Base-by-base conservation (phyloP, 2,329 filamentous ascomycete species). In the Xylariaceae sp. region DNA sequence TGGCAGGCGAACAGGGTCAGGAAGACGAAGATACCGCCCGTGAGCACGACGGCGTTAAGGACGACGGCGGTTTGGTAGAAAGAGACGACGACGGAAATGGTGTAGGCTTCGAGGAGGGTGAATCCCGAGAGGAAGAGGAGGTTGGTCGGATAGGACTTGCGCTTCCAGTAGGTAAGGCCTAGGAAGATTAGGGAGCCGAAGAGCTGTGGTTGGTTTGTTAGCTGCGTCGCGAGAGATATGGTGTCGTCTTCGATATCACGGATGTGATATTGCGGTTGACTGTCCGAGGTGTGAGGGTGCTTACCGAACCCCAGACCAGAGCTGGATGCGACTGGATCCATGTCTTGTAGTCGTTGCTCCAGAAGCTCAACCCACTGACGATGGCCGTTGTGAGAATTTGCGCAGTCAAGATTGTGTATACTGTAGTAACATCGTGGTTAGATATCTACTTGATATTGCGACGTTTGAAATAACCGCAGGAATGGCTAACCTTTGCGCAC, bases 371-470 rank as follows among this genome's bases (percentile, higher is more conserved):
- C 62, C 87, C 84, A 77, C 89, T 92, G 66, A 97, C 81, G 63
- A 83, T 82, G 44, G 88, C 88, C 6, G 94, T 99, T 59, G 88
- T 85, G 71, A 97, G 80, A 56, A 99, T 86, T 75, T 99, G 94
- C 55, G 91, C 86, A n/a, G 94, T 96, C 77, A 99, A 82, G 75
- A 99, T 99, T 60, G 92, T 88, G 78, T 99, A 99, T 72, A 99
- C 94, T 64, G 50, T 35, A n/a, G 50, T 42, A 45, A 17, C 3
- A 37, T 9, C 2, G 8, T 2, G 13, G 47, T 60, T 11, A 64
- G 57, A n/a, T 44, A 13, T 44, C 42, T 4, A 44, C 42, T 4
- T n/a, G 42, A 44, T 44, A 44, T 39, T 39, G 37, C 37, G 7
- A 11, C 10, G 37, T 39, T 11, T 11, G 37, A 39, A 11, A 11